Base-by-base conservation (phyloP, 225 moss, liverwort and hornwort species). In the Anthoceros angustus region DNA sequence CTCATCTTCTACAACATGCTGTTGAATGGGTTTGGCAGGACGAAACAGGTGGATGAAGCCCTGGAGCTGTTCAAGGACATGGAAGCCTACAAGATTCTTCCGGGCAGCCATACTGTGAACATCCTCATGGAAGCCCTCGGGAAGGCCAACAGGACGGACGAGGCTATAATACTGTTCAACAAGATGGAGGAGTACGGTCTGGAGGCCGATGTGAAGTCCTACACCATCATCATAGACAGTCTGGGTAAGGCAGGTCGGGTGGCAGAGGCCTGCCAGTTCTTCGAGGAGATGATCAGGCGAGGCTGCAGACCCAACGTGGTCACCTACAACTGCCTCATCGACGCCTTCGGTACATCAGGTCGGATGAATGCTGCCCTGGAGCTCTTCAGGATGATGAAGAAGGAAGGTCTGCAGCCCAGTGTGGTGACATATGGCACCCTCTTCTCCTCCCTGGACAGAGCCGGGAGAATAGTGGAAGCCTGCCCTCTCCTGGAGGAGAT, bases 161-260 rank as follows among this genome's bases (percentile, higher is more conserved):
- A 55, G 7, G 55, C 55, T 23, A 15, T 55, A 7, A 18, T 2
- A 18, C 8, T 55, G 6, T 55, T 55, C 55, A 18, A 55, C 55
- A 23, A 55, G n/a, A 55, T 55, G 55, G 55, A 55, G 18, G 55
- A 15, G 45, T 46, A 10, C 45, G 16, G 16, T 16, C 10, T 46
- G 10, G 45, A 46, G 45, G n/a, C 55, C 15, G 55, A 55, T n/a
- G 55, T 55, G n/a, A 55, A 55, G 55, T 55, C 55, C 7, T 55
- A 55, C 55, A 55, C n/a, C 55, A 55, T 55, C 55, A 9, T 55
- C 55, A 55, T 55, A 18, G 55, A 23, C 15, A 20, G 15, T 23
- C 55, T 55, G 8, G 55, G 55, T 23, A 55, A 55, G 14, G 55
- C 55, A 20, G 55, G 10, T 15, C 55, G 55, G n/a, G 55, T 55